Base-by-base conservation (phyloP, 139 green algal species). In the Eudorina sp. region DNA sequence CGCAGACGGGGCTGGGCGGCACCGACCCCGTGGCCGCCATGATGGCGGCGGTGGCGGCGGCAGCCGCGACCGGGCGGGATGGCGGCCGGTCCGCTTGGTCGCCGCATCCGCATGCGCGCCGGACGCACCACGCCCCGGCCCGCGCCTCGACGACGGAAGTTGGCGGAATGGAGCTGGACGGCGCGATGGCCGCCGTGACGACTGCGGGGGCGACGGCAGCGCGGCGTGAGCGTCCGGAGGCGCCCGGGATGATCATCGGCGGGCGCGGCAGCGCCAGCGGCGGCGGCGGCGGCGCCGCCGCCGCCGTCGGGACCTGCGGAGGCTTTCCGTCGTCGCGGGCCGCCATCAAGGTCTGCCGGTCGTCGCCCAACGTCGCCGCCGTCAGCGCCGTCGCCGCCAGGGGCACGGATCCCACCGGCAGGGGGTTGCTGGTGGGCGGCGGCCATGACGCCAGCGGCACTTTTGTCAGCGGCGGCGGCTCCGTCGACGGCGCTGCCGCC, bases 401-500 rank as follows among this genome's bases (percentile, higher is more conserved):
- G 27, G 38, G 19, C 62, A 72, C 19, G 16, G 23, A 72, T 29
- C 62, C 62, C 31, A 72, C 62, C 11, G 62, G 19, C 31, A 25
- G 62, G 16, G 62, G 62, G 27, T 34, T 72, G 31, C 31, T 34
- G 62, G n/a, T 72, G 16, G 62, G 46, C 45, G n/a, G 45, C 41
- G 9, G 74, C 23, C 45, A 27, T 34, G 48, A 68, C 25, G 41
- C 40, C 41, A 58, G 19, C 43, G 70, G 70, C 23, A 14, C 43
- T 2, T 62, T 82, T 43, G n/a, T 19, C 40, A 64, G 74, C 45
- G 45, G 45, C 29, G 45, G 74, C 8, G 45, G 74, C 46, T 82
- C 45, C 34, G 74, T 62, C 16, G 45, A 82, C 34, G 74, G 74
- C 45, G 74, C 51, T 5, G 77, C 77, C 19, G 77, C 53, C 53